Evolutionary conservation across 805 yeast species (phyloP).

Genomic region (Ogataea polymorpha): DNA sequence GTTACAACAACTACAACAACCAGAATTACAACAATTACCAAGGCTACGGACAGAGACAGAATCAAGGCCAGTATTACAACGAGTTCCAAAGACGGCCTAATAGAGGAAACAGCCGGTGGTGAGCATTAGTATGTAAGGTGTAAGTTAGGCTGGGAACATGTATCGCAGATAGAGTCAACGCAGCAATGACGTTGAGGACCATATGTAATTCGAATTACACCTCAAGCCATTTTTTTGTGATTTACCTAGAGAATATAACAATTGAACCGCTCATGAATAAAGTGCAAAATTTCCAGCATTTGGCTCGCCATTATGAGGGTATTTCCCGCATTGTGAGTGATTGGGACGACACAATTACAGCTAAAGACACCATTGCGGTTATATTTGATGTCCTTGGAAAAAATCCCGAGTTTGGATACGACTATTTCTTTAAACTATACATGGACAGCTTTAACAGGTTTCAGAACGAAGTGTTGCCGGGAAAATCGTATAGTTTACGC

Average conservation of each 20-base stretch:
- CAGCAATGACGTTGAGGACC: no score
- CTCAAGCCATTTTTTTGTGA: not conserved
- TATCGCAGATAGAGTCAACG: not conserved
- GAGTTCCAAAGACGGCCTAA: slow-evolving; percentile 10
- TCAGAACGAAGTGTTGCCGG: slow-evolving; percentile 16
- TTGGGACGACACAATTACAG: slow-evolving; percentile 68
- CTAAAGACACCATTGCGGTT: slow-evolving; percentile 49
- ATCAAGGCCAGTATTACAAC: slow-evolving; percentile 5
- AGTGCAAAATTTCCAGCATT: slow-evolving; percentile 13
- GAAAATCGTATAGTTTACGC: slow-evolving; percentile 30
- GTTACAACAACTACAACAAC: slow-evolving; percentile 7
- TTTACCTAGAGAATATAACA: not conserved
- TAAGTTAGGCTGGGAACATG: no score
- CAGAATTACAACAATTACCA: slow-evolving; percentile 5
- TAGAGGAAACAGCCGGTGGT: slow-evolving; percentile 4
- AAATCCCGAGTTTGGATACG: slow-evolving; percentile 37
- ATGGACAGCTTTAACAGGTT: slow-evolving; percentile 35
- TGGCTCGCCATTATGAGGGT: slow-evolving; percentile 13
- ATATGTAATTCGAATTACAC: not conserved
- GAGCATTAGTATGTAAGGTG: not conserved
- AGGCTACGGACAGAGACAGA: slow-evolving; percentile 4
- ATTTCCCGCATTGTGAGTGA: slow-evolving; percentile 42
- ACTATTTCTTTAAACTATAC: slow-evolving; percentile 44
- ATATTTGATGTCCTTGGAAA: slow-evolving; percentile 48
- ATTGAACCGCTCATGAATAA: slow-evolving; percentile 15